Base-by-base conservation (phyloP, 2,329 filamentous ascomycete species). In the Ceratocystis variospora region DNA sequence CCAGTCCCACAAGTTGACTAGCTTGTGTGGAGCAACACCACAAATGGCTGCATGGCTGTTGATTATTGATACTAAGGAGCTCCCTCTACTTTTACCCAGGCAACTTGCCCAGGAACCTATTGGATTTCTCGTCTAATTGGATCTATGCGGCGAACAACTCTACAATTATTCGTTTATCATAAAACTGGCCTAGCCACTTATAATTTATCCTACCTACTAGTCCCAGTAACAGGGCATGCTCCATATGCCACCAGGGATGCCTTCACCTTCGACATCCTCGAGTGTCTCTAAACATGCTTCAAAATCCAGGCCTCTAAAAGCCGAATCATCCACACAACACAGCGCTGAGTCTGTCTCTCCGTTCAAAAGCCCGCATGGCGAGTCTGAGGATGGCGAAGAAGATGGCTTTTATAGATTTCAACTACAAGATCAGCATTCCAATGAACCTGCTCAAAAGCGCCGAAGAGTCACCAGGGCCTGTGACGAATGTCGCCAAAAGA, bases 401-500 rank as follows among this genome's bases (percentile, higher is more conserved):
- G 68, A 69, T 65, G 69, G 70, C 33, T 37, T 59, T 15, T 59
- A 37, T 17, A 59, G 55, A 2, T 19, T 59, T 4, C 55, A 59
- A n/a, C 70, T 70, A 48, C 69, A 71, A 45, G 76, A 77, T 64
- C 73, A 74, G 17, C 8, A 61, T n/a, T 73, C 78, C n/a, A 77
- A 76, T 48, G 76, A 79, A 70, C 87, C 87, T 15, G 79, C 88
- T 68, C 88, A 91, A 73, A 92, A 93, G 74, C 81, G 89, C 69
- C 81, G 88, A 66, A 81, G 89, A 72, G 89, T 93, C 57, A 92
- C 88, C 22, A 81, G 89, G 71, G 89, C 89, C 50, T 93, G 89
- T 75, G 89, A 91, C 71, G 87, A 92, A 75, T 93, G 89, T 73
- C 83, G 89, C 67, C 82, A 88, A 70, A 93, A 93, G 75, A 93